These are phyloP conservation scores for Anastatica hierochuntica DNA, from an alignment of 345 rosid species.

Conservation along the genomic window DNA sequence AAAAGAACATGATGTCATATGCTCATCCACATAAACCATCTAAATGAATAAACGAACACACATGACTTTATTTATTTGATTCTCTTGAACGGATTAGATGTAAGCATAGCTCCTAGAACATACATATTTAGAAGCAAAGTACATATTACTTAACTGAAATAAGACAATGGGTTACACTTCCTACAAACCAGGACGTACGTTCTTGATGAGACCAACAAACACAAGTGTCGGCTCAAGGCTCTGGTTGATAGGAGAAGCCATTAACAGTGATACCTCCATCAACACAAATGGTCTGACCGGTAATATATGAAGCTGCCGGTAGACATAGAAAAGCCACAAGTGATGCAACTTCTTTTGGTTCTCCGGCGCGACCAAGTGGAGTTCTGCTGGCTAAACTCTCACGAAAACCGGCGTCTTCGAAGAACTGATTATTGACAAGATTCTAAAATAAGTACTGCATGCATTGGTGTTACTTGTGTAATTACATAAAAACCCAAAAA, in stretches of 20 bases:
- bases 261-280: slow-evolving; percentile 17
- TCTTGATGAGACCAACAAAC: too few species aligned
- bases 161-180: too few species aligned
- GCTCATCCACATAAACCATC: too few species aligned
- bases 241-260: slow-evolving; percentile 4
- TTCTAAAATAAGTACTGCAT: background rate
- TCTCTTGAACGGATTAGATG: too few species aligned
- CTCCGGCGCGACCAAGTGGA: slow-evolving; percentile 16
- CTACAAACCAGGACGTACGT: too few species aligned
- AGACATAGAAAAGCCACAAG: slow-evolving; percentile 3
- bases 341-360: slow-evolving; percentile 7
- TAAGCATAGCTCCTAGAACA: too few species aligned
- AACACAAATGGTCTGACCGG: slow-evolving; percentile 19
- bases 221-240: background rate
- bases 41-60: too few species aligned
- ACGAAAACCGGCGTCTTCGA: background rate
- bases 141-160: too few species aligned
- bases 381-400: background rate
- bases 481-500: too few species aligned
- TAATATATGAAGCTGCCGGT: slow-evolving; percentile 12
- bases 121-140: too few species aligned
- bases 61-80: too few species aligned
- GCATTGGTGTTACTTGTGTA: background rate
- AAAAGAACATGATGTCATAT: too few species aligned
- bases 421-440: background rate